Conservation (phyloP, 179 eudicot genomes). For the Amaranthus tricolor region DNA sequence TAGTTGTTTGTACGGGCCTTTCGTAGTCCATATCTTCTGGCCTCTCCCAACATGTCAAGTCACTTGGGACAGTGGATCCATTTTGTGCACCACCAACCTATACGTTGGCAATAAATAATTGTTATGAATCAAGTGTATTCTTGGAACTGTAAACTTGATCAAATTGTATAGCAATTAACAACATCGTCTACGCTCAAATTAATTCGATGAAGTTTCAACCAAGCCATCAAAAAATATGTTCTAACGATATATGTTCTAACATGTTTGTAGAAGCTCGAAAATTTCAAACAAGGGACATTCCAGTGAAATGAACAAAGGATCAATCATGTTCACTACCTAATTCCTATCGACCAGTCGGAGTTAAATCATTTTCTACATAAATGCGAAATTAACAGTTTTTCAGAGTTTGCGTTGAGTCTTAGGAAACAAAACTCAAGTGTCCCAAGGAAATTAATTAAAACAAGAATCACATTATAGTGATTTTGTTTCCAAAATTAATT, state of each 20-base stretch:
- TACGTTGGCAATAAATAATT: background rate
- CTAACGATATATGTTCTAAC: too few relatives aligned
- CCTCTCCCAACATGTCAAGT: constrained; percentile 70
- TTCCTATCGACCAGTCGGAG: too few relatives aligned
- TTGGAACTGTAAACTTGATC: background rate
- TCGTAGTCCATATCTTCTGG: constrained; percentile 84
- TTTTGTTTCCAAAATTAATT: too few relatives aligned
- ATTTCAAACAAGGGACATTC: background rate
- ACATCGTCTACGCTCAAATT: background rate
- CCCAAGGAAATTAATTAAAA: too few relatives aligned
- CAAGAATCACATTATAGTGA: too few relatives aligned
- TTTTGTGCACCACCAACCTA: constrained; percentile 67
- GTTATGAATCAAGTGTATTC: background rate
- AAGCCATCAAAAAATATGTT: background rate
- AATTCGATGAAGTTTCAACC: background rate
- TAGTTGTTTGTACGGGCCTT: constrained; percentile 41
- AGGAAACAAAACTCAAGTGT: too few relatives aligned
- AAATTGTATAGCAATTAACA: background rate
- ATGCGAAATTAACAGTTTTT: too few relatives aligned
- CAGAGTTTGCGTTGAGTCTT: too few relatives aligned
- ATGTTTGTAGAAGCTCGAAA: too few relatives aligned
- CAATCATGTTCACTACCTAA: background rate
- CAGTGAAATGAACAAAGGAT: background rate
- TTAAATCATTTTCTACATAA: too few relatives aligned
- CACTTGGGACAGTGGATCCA: constrained; percentile 55